Base-by-base conservation (phyloP, 208 protist genomes). In the Trypanosoma theileri region DNA sequence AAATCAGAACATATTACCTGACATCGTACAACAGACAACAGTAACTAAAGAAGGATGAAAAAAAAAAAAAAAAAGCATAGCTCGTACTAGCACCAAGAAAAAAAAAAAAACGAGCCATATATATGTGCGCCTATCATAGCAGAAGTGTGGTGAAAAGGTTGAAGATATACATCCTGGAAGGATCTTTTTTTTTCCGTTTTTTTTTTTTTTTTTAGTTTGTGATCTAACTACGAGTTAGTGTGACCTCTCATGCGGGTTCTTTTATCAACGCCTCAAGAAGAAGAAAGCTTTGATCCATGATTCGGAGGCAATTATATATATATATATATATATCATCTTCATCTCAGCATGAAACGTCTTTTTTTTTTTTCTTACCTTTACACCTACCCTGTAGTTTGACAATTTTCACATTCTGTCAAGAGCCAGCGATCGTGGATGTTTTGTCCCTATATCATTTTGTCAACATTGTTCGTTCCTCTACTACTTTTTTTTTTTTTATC, bases 251-350 rank as follows among this genome's bases (percentile, higher is more conserved):
- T 35, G 28, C 6, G 28, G 28, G 28, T 35, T 35, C 21, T 35
- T 7, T 19, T 8, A 42, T 17, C 44, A 42, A 31, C 24, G 28
- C n/a, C 19, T 16, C 26, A 35, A 35, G 6, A 35, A 8, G 4
- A 35, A 35, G 6, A 35, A 35, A 35, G 1, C 12, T 42, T 44
- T 21, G 8, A 59, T 42, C 21, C 55, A 44, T 42, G 13, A 35
- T 21, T 4, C 44, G 28, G 28, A 35, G 28, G 6, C 28, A 35
- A 8, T 35, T 35, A 14, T 45, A 14, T 45, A 45, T 45, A 45
- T 45, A 45, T 45, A 45, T 45, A 45, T 45, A 45, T 45, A 59
- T 59, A 59, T 40, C 44, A 17, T 48, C 16, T 17, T 48, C 44
- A 48, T 48, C 16, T 11, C 44, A 48, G 44, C 44, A 48, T 48